Percentiles rank a stretch among this genome's conserved stretches.
phyloP scores from a whole-genome alignment of 192 early-diverging fungal species.

The Backusella westeae region DNA sequence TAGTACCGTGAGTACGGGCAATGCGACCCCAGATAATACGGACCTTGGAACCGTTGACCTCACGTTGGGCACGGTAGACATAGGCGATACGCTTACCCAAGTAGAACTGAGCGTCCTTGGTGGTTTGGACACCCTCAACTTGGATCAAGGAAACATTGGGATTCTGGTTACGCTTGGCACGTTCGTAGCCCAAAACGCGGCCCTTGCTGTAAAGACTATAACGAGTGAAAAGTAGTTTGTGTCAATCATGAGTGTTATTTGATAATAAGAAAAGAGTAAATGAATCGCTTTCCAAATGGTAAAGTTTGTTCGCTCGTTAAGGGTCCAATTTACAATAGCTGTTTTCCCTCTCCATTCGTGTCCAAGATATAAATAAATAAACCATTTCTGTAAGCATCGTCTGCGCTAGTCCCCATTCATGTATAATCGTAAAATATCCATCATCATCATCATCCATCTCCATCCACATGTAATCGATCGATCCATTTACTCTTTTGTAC shows the following conservation, averaged over 20 bases:
- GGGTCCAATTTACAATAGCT: background rate
- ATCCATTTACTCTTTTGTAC: too few species aligned
- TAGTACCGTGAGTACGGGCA: constrained; percentile 93
- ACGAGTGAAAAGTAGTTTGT: background rate
- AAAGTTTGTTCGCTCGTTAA: background rate
- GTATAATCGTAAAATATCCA: too few species aligned
- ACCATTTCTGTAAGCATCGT: background rate
- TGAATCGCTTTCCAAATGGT: background rate
- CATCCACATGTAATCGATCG: too few species aligned
- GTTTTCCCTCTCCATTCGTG: background rate
- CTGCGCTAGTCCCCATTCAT: background rate
- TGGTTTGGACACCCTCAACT: constrained; percentile 89
- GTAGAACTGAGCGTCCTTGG: constrained; percentile 93
- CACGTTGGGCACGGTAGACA: constrained; percentile 92
- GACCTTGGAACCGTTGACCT: constrained; percentile 86
- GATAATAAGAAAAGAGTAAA: background rate
- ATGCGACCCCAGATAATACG: constrained; percentile 98
- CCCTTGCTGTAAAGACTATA: constrained; percentile 96
- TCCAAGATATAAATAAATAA: background rate
- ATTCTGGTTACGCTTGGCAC: constrained; percentile 88
- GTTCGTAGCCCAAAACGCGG: constrained; percentile 93
- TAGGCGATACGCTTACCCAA: constrained; percentile 98
- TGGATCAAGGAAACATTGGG: constrained; percentile 89
- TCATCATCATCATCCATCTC: too few species aligned
- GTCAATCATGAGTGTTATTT: background rate